phyloP scores from a whole-genome alignment of 2,329 filamentous ascomycete genomes.

The Xylaria sp. region DNA sequence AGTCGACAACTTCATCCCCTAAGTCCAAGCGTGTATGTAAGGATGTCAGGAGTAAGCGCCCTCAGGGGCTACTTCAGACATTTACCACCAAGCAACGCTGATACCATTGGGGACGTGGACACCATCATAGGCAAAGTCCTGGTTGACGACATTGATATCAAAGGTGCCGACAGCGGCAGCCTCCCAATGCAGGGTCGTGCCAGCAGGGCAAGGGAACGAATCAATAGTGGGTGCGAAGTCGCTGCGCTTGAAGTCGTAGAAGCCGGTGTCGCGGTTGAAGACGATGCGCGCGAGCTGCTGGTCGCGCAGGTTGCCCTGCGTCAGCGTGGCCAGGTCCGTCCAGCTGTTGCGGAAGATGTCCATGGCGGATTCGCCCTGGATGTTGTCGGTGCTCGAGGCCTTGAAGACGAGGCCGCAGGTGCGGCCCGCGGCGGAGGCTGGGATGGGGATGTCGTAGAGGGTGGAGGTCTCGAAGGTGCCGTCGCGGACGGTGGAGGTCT shows the following conservation, averaged over 20 bases:
- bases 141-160: conserved; percentile 22
- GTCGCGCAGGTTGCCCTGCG: conserved; percentile 25
- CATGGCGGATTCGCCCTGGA: conserved; percentile 18
- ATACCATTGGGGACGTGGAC: conserved; percentile 24
- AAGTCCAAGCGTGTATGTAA: not conserved
- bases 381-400: conserved; percentile 12
- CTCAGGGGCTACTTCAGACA: not conserved
- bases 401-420: conserved; percentile 27
- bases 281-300: conserved; percentile 23
- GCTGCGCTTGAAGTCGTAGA: conserved; percentile 23
- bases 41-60: not conserved
- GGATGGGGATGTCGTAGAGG: conserved; percentile 28
- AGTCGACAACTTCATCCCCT: too few relatives aligned
- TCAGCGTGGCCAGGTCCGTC: conserved; percentile 21
- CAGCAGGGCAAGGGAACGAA: conserved; percentile 26
- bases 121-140: conserved; percentile 23
- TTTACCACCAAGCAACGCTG: conserved; percentile 23
- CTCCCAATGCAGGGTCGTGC: conserved; percentile 26
- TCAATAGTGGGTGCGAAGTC: conserved; percentile 20
- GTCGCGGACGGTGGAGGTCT: conserved; percentile 20
- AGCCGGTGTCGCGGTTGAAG: conserved; percentile 19
- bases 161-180: conserved; percentile 23
- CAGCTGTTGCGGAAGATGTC: conserved; percentile 28
- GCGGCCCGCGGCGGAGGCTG: conserved; percentile 18
- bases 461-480: conserved; percentile 23